phyloP scores from a whole-genome alignment of 495 filamentous ascomycete genomes.

The Penicillium taxi region DNA sequence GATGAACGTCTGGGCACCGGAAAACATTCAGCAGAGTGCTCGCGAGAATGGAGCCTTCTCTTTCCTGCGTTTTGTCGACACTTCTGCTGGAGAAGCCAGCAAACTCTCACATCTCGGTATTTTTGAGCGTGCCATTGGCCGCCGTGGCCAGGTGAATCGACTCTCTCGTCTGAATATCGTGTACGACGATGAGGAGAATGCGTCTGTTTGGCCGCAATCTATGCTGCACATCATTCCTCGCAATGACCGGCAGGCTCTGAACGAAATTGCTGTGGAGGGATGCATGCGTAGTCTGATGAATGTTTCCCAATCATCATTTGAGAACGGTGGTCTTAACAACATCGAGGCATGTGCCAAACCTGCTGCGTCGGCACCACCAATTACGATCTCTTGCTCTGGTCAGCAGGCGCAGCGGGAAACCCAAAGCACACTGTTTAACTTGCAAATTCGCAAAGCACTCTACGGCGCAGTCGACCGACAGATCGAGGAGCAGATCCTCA shows the following conservation, averaged over 20 bases:
- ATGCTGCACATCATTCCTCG: slow-evolving; percentile 73
- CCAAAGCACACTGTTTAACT: slow-evolving; percentile 70
- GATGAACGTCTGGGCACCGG: slow-evolving; percentile 83
- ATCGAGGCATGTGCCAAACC: slow-evolving; percentile 76
- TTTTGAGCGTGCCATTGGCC: slow-evolving; percentile 57
- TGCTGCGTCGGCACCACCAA: slow-evolving; percentile 76
- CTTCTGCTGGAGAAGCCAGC: slow-evolving; percentile 62
- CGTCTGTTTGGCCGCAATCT: slow-evolving; percentile 59
- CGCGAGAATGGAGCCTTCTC: slow-evolving; percentile 63
- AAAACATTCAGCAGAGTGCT: slow-evolving; percentile 58
- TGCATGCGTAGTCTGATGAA: slow-evolving; percentile 69
- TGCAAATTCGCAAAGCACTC: slow-evolving; percentile 61
- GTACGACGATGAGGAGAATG: slow-evolving; percentile 54
- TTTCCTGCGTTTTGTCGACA: slow-evolving; percentile 81
- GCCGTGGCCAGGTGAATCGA: slow-evolving; percentile 36
- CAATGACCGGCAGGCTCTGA: slow-evolving; percentile 55
- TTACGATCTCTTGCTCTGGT: slow-evolving; percentile 68
- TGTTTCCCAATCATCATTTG: slow-evolving; percentile 59
- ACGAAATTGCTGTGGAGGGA: slow-evolving; percentile 64
- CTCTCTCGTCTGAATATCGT: slow-evolving; percentile 48
- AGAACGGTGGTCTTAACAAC: slow-evolving; percentile 58
- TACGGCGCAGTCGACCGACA: slow-evolving; percentile 52
- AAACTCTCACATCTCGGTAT: slow-evolving; percentile 54
- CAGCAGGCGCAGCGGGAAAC: slow-evolving; percentile 59
- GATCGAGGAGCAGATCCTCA: slow-evolving; percentile 66